Conservation (phyloP, 306 rosid genomes). For the Nissolia schottii region DNA sequence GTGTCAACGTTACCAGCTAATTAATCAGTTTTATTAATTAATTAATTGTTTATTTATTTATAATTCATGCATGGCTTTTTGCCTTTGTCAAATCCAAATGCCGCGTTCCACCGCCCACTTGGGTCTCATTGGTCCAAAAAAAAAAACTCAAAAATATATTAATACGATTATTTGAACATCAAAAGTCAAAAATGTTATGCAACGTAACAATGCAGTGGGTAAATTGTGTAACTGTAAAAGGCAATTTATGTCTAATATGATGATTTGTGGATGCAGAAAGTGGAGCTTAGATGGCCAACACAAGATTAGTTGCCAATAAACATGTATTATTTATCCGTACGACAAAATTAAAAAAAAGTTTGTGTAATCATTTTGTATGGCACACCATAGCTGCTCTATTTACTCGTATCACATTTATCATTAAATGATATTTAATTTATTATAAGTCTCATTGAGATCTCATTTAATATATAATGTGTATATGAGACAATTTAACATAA, state of each 20-base stretch:
- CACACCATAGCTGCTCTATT: no score
- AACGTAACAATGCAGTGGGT: not conserved
- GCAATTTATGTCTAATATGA: not conserved
- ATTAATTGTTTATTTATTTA: not conserved
- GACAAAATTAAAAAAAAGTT: not conserved
- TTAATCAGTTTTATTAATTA: not conserved
- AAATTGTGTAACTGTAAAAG: not conserved
- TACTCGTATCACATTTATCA: no score
- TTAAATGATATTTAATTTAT: no score
- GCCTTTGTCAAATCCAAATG: slow-evolving; percentile 24
- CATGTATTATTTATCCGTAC: not conserved
- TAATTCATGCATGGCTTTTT: not conserved
- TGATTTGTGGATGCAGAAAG: not conserved
- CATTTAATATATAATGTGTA: no score
- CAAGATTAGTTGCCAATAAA: no score
- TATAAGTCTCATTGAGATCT: no score
- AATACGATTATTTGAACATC: not conserved
- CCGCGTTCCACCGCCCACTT: slow-evolving; percentile 2
- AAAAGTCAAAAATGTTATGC: not conserved
- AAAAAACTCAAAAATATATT: not conserved
- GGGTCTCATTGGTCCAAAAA: not conserved
- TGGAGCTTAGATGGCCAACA: not conserved
- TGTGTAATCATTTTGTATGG: no score
- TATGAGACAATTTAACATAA: no score
- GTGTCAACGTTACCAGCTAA: slow-evolving; percentile 16